Base-by-base conservation (phyloP, 1,284 basidiomycete species). In the Hemileia vastatrix region DNA sequence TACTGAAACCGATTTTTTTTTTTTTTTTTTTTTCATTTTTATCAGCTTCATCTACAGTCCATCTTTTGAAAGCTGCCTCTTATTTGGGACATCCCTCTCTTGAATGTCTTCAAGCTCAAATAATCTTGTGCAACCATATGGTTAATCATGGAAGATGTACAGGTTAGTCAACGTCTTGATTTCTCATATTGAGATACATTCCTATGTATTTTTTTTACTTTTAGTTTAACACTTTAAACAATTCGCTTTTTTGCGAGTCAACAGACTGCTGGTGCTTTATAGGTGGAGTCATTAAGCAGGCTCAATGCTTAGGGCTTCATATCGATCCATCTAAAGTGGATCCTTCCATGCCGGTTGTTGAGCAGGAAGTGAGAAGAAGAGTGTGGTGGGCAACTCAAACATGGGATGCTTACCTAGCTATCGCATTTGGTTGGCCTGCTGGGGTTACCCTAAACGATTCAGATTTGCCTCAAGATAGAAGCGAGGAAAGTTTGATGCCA, bases 371-470 rank as follows among this genome's bases (percentile, higher is more conserved):
- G 11, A 33, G 50, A 31, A 50, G 58, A n/a, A 49, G 58, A 43
- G 45, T 61, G 31, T 61, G 58, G 58, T 61, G 58, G 58, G 50
- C 58, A 33, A 50, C 54, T 33, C 58, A 61, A 45, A 54, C 51
- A n/a, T 61, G 58, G 58, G 58, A 61, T 54, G 50, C 48, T 9
- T 61, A 45, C 13, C 51, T 61, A 24, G 50, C 51, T 43, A 61
- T 61, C 43, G 58, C 51, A 44, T 61, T 61, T 27, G 58, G 58
- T 53, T 61, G 58, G 58, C 58, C 58, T 31, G 58, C 58, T 23
- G 58, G 58, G 9, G 58, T 61, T 9, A 61, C 58, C 13, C 36
- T 54, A 43, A 61, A 44, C 27, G 58, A 61, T 44, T 53, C 58
- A 13, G 58, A 61, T 47, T 36, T 61, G 24, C 58, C 58, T 15